Base-by-base conservation (phyloP, 208 protist genomes). In the Wallacemonas collosoma region DNA sequence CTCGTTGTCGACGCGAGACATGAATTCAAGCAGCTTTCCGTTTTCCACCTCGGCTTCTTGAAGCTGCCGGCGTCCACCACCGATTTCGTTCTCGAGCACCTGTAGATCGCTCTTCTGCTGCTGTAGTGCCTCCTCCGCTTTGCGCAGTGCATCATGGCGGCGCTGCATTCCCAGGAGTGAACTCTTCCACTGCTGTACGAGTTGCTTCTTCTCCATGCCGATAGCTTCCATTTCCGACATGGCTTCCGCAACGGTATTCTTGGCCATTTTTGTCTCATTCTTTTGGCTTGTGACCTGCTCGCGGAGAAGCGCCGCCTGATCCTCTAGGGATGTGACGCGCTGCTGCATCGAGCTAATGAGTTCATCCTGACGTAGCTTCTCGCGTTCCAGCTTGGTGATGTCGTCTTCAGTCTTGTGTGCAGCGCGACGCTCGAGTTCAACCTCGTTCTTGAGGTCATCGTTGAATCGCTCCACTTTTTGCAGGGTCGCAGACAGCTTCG, bases 401-500 rank as follows among this genome's bases (percentile, higher is more conserved):
- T 97, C 93, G 74, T 97, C 93, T 79, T 99, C 96, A 1, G 96
- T 97, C 75, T 98, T 98, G 80, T 98, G 95, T 0, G 98, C 94
- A 1, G 93, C 97, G 41, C 95, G 93, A n/a, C 94, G 83, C 71
- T 98, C 96, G 8, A 98, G 83, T 47, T 95, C 85, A 61, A 98
- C 97, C 72, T 99, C 93, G 71, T 80, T 79, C 73, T 97, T 94
- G 61, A 98, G 87, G 61, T 98, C 82, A 12, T 95, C 87, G 81
- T 98, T 98, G 82, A 97, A 99, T n/a, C 94, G 74, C 81, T 98
- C 90, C 1, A 98, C 96, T 54, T 96, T 93, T 1, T 86, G 70
- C 35, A 98, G 66, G 2, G 94, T 98, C 66, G 95, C 92, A 61
- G 86, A 94, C 26, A 98, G 80, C 80, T 97, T 96, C 45, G 86